Evolutionary conservation across 164 flowering plant genomes (phyloP), one percentile per base, ranked within the genome.

Genomic region (Vitis rotundifolia): DNA sequence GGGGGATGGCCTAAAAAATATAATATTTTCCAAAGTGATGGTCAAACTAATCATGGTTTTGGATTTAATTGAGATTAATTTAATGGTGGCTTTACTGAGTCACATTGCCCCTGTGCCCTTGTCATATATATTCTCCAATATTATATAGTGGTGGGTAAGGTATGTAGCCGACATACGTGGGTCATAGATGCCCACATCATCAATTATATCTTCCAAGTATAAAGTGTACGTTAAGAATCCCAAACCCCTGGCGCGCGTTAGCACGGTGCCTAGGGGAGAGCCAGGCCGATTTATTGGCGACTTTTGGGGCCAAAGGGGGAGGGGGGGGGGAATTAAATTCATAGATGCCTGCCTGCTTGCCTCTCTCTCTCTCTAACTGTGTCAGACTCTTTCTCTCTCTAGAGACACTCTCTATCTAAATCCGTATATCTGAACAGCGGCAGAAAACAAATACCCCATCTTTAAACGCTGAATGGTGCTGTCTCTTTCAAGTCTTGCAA

Each of bases 381-480:
- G 13, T 4, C 49, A 9, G 13, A 10, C 61, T 67, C 73, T 51
- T 72, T 55, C 59, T 70, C 51, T 54, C 59, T 64, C 60, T 68
- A 60, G 47, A 4, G 9, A 28, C 48, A 6, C 56, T 67, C 56
- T 9, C 55, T 50, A 19, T 66, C 50, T 13, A 47, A 15, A 55
- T 71, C 75, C 71, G 73, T 71, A 74, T 62, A 12, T 29, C 65
- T 68, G 71, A 44, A 28, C 61, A 14, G 63, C 29, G 26, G 70
- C 62, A 54, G 69, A 18, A 67, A 75, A 73, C 75, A 78, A 70
- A 68, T 62, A 55, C 72, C 61, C 59, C 67, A 16, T 76, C 82
- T 80, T 79, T 81, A 76, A 81, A 65, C 77, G 66, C 76, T 69
- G 71, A 69, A 71, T 66, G 84, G 86, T 71, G 80, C 63, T 14